Percentiles rank a stretch among this genome's conserved stretches.
These are phyloP conservation scores for Suillus cothurnatus DNA, from an alignment of 768 basidiomycete genomes.

Conservation along the genomic window DNA sequence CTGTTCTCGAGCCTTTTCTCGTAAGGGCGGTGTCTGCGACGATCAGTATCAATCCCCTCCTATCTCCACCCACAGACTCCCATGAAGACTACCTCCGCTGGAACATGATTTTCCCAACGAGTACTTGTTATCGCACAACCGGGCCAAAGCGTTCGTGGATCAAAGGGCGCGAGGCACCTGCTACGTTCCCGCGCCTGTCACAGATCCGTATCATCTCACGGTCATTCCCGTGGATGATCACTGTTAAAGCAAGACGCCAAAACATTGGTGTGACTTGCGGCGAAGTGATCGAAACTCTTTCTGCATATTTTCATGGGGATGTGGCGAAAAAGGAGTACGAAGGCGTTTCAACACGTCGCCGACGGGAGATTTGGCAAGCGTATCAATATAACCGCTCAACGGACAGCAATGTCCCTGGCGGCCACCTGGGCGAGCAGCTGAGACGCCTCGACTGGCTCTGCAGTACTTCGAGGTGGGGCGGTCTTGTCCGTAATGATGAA, in stretches of 20 bases:
- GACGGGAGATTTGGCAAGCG: conserved; percentile 48
- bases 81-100: conserved; percentile 60
- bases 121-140: conserved; percentile 61
- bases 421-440: conserved; percentile 61
- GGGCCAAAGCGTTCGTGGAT: conserved; percentile 69
- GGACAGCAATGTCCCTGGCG: conserved; percentile 67
- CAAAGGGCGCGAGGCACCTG: conserved; percentile 62
- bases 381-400: conserved; percentile 72
- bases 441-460: conserved; percentile 70
- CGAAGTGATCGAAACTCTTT: conserved; percentile 61
- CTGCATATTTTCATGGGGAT: conserved; percentile 50
- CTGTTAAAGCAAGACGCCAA: conserved; percentile 44
- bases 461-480: conserved; percentile 61
- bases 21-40: conserved; percentile 49
- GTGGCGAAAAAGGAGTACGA: conserved; percentile 57
- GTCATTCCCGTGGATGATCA: conserved; percentile 57
- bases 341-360: conserved; percentile 34
- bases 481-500: conserved; percentile 49
- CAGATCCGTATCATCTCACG: conserved; percentile 55
- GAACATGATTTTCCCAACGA: conserved; percentile 73
- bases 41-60: conserved; percentile 61
- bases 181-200: conserved; percentile 62
- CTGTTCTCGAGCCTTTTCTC: conserved; percentile 67
- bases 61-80: conserved; percentile 47
- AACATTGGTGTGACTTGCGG: conserved; percentile 66